Evolutionary conservation across 192 early-diverging fungal genomes (phyloP).

Genomic region (Backusella luteola): DNA sequence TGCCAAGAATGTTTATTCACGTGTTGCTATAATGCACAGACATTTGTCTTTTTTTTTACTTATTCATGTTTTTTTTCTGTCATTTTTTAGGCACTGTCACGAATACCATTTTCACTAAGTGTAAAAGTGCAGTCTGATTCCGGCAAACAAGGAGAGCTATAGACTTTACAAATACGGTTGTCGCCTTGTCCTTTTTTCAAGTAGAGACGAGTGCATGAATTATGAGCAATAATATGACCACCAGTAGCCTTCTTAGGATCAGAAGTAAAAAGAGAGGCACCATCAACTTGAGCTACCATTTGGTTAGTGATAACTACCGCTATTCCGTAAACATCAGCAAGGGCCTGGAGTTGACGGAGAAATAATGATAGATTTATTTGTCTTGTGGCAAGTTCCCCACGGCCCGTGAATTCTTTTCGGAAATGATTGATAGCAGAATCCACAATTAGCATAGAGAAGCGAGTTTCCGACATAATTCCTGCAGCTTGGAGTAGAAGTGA

Average conservation of each 20-base stretch:
- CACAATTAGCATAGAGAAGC: constrained; percentile 87
- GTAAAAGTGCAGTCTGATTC: constrained; percentile 93
- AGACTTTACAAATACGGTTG: constrained; percentile 94
- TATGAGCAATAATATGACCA: constrained; percentile 96
- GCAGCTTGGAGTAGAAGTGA: constrained; percentile 81
- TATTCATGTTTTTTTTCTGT: not conserved
- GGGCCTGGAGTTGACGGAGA: constrained; percentile 74
- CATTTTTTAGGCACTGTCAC: constrained; percentile 78
- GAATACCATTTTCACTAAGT: constrained; percentile 88
- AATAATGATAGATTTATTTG: constrained; percentile 95
- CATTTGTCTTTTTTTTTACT: not conserved
- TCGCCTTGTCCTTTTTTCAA: constrained; percentile 90
- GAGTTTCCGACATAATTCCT: constrained; percentile 86
- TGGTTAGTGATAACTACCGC: constrained; percentile 98
- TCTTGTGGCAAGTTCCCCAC: constrained; percentile 91
- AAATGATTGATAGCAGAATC: constrained; percentile 93
- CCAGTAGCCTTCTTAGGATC: constrained; percentile 96
- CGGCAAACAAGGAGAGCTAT: constrained; percentile 92
- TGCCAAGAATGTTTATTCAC: constrained; percentile 2
- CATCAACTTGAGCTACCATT: constrained; percentile 93
- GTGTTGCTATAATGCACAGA: not conserved
- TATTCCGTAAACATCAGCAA: constrained; percentile 96
- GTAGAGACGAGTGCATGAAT: constrained; percentile 89
- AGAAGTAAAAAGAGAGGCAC: constrained; percentile 82
- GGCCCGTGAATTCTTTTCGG: constrained; percentile 91